Percentiles rank a stretch among this genome's conserved stretches.
These are phyloP conservation scores for Xerocomus cyaneibrunnescens DNA, from an alignment of 1,284 basidiomycete genomes.

Conservation along the genomic window DNA sequence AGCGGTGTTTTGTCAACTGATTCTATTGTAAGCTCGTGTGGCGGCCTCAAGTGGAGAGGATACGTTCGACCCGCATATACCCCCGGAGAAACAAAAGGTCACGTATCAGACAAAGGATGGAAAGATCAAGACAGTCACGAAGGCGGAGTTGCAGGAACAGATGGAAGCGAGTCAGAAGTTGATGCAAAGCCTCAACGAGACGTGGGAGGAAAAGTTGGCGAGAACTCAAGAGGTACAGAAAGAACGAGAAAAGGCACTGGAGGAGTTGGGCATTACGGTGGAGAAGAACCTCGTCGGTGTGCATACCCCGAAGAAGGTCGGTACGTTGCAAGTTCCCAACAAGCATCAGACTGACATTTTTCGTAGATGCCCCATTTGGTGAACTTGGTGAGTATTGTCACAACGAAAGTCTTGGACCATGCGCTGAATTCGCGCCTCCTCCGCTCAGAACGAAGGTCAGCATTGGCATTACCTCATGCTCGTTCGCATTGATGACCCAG, in stretches of 20 bases:
- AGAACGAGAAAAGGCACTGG: slow-evolving; percentile 94
- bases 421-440: slow-evolving; percentile 13
- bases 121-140: slow-evolving; percentile 92
- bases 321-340: slow-evolving; percentile 20
- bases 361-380: slow-evolving; percentile 89
- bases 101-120: slow-evolving; percentile 94
- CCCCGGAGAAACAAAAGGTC: slow-evolving; percentile 94
- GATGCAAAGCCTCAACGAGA: slow-evolving; percentile 95
- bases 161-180: slow-evolving; percentile 96
- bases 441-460: slow-evolving; percentile 74
- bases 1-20: slow-evolving; percentile 9
- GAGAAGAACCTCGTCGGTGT: slow-evolving; percentile 96
- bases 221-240: slow-evolving; percentile 94
- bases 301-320: slow-evolving; percentile 95
- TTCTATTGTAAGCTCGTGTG: slow-evolving; percentile 59
- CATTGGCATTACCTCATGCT: slow-evolving; percentile 4
- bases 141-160: slow-evolving; percentile 96
- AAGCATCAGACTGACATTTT: slow-evolving; percentile 14
- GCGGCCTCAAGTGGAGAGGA: slow-evolving; percentile 66
- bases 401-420: slow-evolving; percentile 11
- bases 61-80: slow-evolving; percentile 84
- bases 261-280: slow-evolving; percentile 96
- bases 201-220: slow-evolving; percentile 95
- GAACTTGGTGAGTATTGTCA: slow-evolving; percentile 69
- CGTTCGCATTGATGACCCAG: slow-evolving; percentile 18